Percentiles rank a stretch among this genome's conserved stretches.
Evolutionary conservation across 2,329 filamentous ascomycete genomes (phyloP).

Genomic region (Elsinoe fawcettii): DNA sequence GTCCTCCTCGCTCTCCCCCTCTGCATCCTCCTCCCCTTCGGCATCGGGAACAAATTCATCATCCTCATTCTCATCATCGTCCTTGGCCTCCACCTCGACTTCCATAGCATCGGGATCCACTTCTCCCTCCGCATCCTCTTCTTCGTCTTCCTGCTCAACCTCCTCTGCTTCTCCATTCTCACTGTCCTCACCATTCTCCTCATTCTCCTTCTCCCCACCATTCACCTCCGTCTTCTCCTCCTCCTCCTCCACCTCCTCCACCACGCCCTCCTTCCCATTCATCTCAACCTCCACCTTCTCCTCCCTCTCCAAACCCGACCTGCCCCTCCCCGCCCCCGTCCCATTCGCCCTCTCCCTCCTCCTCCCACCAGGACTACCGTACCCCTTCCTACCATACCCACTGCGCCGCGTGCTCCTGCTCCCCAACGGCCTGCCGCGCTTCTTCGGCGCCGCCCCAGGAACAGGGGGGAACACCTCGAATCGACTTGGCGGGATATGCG

Average conservation of each 20-base stretch:
- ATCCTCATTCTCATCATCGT: conserved; percentile 13
- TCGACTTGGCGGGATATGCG: conserved; percentile 55
- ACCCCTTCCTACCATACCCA: neutral
- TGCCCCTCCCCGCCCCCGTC: conserved; percentile 23
- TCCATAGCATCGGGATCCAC: conserved; percentile 16
- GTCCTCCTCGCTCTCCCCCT: conserved; percentile 22
- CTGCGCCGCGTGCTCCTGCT: conserved; percentile 22
- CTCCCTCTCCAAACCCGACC: conserved; percentile 23
- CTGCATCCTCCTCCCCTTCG: conserved; percentile 20
- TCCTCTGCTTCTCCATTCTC: conserved; percentile 25
- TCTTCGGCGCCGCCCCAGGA: conserved; percentile 38
- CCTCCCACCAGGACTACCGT: conserved; percentile 6
- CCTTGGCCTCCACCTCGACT: conserved; percentile 1
- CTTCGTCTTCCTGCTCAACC: conserved; percentile 19
- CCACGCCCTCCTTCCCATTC: conserved; percentile 20
- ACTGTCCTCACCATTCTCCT: conserved; percentile 24
- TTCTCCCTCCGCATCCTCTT: conserved; percentile 22
- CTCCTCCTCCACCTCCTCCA: conserved; percentile 20
- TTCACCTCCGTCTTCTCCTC: conserved; percentile 24
- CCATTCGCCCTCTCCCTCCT: conserved; percentile 34
- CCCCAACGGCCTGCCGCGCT: conserved; percentile 25
- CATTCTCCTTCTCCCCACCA: conserved; percentile 20
- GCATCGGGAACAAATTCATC: conserved; percentile 18
- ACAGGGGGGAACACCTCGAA: conserved; percentile 73
- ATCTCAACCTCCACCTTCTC: conserved; percentile 19